Evolutionary conservation across 2,329 filamentous ascomycete genomes (phyloP), one percentile per base, ranked within the genome.

Genomic region (Venturia carpophila): DNA sequence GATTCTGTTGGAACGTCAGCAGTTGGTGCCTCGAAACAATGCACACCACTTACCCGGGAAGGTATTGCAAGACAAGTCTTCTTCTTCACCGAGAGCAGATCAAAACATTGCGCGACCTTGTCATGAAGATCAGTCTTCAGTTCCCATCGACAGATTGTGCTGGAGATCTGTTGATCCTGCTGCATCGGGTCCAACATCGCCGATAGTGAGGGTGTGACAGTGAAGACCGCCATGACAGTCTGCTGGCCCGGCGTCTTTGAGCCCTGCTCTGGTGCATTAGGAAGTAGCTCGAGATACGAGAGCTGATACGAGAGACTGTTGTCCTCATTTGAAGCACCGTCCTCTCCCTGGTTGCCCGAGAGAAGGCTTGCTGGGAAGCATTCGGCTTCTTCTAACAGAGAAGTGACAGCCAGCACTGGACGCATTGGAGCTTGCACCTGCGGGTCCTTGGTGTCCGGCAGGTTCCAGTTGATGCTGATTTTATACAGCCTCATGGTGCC

Each of bases 101-200:
- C 88, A 73, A 96, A 93, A 15, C 88, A 88, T 1, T 87, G 78
- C 72, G 94, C 89, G 9, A 95, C 77, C 11, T 78, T 70, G 39
- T 71, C 80, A 68, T 88, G 85, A n/a, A 82, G 77, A 60, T 84
- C 81, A 41, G 89, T 85, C 41, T 83, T 81, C 11, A 93, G 74
- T 69, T 94, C 88, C 93, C 93, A 97, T 67, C 89, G 84, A 68
- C 91, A 87, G 67, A 97, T 81, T 49, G 92, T 83, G 69, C 87
- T 96, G 69, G 89, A 85, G 0, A 84, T 79, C 41, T 87, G 84
- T 68, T 87, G 85, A 52, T 83, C 81, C 64, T 83, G 86, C 39
- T 87, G 81, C 39, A 67, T 42, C 19, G 72, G 68, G 9, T 72
- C 67, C 11, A 72, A 30, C 24, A 72, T 76, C 34, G 65, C 58